Evolutionary conservation across 2,329 filamentous ascomycete genomes (phyloP).

Genomic region (Phyllosticta citrichinensis): DNA sequence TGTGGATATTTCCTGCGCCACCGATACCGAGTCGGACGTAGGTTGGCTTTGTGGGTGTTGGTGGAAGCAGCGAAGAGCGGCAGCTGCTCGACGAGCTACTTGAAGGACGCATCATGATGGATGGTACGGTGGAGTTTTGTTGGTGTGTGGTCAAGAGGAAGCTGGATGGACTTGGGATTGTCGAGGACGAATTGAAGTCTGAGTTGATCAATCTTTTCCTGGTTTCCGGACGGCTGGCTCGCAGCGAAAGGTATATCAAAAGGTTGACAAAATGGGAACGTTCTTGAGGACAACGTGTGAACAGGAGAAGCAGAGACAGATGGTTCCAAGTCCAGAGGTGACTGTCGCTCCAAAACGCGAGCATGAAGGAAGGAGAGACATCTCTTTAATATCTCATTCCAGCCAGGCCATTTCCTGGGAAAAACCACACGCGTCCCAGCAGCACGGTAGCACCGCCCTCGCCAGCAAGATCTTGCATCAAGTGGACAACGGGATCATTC

Average conservation of each 20-base stretch:
- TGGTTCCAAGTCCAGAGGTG: neutral
- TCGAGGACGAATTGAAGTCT: neutral
- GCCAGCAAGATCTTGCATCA: neutral
- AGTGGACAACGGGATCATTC: neutral
- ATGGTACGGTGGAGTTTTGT: too few relatives aligned
- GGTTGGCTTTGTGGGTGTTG: constrained; percentile 1
- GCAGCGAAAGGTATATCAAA: neutral
- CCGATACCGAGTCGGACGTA: constrained; percentile 17
- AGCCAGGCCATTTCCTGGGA: neutral
- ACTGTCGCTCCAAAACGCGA: neutral
- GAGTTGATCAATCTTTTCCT: neutral
- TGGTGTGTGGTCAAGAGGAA: neutral
- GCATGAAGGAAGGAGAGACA: neutral
- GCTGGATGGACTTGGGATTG: neutral
- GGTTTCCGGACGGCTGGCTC: neutral
- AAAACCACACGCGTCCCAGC: neutral
- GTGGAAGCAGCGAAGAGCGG: neutral
- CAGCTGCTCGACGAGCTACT: constrained; percentile 4
- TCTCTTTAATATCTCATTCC: neutral
- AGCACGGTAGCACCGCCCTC: neutral
- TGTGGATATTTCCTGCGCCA: constrained; percentile 18
- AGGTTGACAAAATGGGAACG: neutral
- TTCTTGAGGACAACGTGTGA: neutral
- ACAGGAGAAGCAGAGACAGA: neutral
- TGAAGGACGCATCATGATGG: neutral